Base-by-base conservation (phyloP, 306 rosid species). In the Cucurbita argyrosperma region DNA sequence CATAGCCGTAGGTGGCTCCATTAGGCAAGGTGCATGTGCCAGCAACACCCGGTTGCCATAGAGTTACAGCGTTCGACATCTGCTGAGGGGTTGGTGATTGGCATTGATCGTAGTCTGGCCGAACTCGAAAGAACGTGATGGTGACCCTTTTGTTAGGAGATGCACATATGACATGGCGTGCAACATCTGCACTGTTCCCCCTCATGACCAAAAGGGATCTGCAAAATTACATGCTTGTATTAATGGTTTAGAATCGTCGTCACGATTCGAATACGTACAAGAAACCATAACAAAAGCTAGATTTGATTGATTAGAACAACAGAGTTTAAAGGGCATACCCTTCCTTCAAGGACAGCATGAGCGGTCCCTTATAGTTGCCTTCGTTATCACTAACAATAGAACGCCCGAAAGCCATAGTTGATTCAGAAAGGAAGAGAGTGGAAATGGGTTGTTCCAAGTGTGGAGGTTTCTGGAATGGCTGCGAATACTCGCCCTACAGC, bases 391-490 rank as follows among this genome's bases (percentile, higher is more conserved):
- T 83, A 72, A 81, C 77, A 78, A 95, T 96, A 74, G 85, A 85
- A 19, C 97, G 97, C 65, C 99, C 99, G 74, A 80, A 87, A 78
- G 96, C 97, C 97, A 95, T 91, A 8, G 91, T 82, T 82, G 97
- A 89, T 85, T 91, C 97, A 57, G 91, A 87, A 15, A 95, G 96
- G 56, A 91, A 84, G 81, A 95, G 86, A 77, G 96, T 91, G 74
- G 96, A 86, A 73, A 95, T 80, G 30, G 99, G 99, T 78, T 95
- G 99, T 49, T 95, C 99, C 89, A 95, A 83, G 80, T 95, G 99
- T 8, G 99, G 99, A 67, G 99, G 99, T 82, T 95, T 95, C 76
- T 84, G 84, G 87, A 95, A 95, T 80, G 99, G 99, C 84, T 95
- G 99, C 62, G 99, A 91, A 76, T 87, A 82, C 79, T 95, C 99